A percentile compares a stretch with the other conserved stretches of the same genome.
Conservation (phyloP, 257 asterid species). For the Solanum chilense region DNA sequence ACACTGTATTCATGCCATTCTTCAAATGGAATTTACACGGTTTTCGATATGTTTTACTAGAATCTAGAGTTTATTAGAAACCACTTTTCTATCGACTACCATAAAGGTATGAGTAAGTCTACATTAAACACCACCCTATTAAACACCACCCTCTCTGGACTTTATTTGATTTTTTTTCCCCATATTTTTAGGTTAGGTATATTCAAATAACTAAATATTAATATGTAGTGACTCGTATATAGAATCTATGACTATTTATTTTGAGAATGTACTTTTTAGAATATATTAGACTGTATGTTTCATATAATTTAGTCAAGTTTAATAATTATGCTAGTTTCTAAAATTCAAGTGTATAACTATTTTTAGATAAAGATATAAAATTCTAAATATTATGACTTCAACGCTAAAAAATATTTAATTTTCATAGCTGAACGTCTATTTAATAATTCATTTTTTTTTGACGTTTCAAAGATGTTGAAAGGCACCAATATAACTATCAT, state of each 20-base stretch:
- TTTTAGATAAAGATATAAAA: background rate
- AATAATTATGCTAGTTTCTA: background rate
- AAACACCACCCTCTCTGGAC: fast-evolving
- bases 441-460: background rate
- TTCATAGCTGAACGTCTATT: background rate
- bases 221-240: background rate
- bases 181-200: too few relatives aligned
- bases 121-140: too few relatives aligned
- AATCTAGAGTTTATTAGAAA: background rate
- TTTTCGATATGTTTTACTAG: too few relatives aligned
- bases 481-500: background rate
- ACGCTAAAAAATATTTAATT: background rate
- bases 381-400: too few relatives aligned
- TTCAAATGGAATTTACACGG: background rate
- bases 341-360: background rate
- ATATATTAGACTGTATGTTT: background rate
- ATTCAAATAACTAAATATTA: background rate
- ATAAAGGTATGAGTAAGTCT: background rate
- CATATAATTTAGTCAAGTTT: too few relatives aligned
- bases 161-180: too few relatives aligned
- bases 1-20: background rate
- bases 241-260: background rate
- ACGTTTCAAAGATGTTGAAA: background rate
- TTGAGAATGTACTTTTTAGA: background rate
- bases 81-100: background rate